Conservation (phyloP, 495 filamentous ascomycete species). For the Aspergillus indologenus region DNA sequence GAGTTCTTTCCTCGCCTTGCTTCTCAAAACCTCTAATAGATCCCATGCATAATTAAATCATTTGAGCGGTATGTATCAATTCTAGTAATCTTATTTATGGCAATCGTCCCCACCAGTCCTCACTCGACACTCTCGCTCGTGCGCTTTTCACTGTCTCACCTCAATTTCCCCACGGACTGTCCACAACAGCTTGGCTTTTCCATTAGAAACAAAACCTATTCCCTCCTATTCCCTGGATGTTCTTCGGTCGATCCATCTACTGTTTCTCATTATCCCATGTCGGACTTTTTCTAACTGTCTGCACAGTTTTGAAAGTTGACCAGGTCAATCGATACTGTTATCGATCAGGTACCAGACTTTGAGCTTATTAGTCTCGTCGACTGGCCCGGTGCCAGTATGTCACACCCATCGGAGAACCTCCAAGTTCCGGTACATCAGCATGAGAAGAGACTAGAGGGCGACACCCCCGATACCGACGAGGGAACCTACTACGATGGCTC, state of each 20-base stretch:
- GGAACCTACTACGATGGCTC: slow-evolving; percentile 34
- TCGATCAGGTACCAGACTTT: background rate
- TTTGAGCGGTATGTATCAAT: slow-evolving; percentile 8
- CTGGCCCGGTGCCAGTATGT: slow-evolving; percentile 48
- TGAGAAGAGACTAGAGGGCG: slow-evolving; percentile 27
- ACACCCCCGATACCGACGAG: slow-evolving; percentile 37
- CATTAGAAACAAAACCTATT: background rate
- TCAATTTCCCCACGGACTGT: slow-evolving; percentile 1
- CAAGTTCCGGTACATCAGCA: slow-evolving; percentile 25
- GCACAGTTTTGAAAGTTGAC: background rate
- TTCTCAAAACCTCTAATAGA: background rate
- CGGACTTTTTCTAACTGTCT: background rate
- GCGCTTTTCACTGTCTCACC: slow-evolving; percentile 8
- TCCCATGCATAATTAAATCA: background rate
- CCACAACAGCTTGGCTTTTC: background rate
- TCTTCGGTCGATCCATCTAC: background rate
- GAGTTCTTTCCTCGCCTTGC: background rate
- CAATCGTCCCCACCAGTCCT: background rate
- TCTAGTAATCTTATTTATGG: background rate
- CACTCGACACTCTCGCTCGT: slow-evolving; percentile 8
- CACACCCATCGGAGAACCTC: slow-evolving; percentile 49
- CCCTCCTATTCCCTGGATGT: background rate
- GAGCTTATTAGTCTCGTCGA: background rate
- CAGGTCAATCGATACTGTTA: background rate
- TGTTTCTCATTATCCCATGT: background rate